Evolutionary conservation across 192 early-diverging fungal species (phyloP).

Genomic region (Mortierella hygrophila): DNA sequence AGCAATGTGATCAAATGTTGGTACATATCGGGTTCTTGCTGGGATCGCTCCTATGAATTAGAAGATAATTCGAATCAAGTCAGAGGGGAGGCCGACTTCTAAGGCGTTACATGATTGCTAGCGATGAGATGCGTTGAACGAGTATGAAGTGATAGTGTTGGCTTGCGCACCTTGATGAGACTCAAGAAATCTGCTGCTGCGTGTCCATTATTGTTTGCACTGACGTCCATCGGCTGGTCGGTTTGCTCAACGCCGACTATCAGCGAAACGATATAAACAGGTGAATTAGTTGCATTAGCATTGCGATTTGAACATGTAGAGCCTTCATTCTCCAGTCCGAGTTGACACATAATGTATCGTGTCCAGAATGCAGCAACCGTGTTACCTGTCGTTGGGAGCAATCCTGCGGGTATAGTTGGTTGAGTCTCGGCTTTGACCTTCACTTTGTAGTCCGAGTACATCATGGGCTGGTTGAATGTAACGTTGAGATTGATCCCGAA

Average conservation of each 20-base stretch:
- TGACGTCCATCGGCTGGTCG: neutral
- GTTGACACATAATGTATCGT: neutral
- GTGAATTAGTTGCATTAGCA: neutral
- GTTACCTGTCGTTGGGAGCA: slow-evolving; percentile 7
- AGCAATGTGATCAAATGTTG: slow-evolving; percentile 52
- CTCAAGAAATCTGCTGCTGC: slow-evolving; percentile 26
- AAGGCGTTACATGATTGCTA: neutral
- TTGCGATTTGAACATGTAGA: neutral
- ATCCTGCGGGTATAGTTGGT: slow-evolving; percentile 19
- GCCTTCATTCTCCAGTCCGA: neutral
- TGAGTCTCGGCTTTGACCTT: neutral
- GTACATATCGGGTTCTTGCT: slow-evolving; percentile 51
- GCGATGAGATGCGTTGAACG: neutral
- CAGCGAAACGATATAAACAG: neutral
- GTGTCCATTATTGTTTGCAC: neutral
- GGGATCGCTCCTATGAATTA: slow-evolving; percentile 35
- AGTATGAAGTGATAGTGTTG: neutral
- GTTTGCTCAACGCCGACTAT: slow-evolving; percentile 3
- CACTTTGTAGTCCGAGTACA: slow-evolving; percentile 52
- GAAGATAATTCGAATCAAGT: neutral
- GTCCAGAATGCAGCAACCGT: neutral
- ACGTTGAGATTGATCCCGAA: neutral
- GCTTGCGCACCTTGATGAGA: slow-evolving; percentile 17
- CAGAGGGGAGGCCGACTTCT: neutral
- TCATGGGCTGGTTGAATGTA: slow-evolving; percentile 37